A percentile compares a stretch with the other conserved stretches of the same genome.
Conservation (phyloP, 371 early-diverging fungal genomes). For the Funneliformis caledonium region DNA sequence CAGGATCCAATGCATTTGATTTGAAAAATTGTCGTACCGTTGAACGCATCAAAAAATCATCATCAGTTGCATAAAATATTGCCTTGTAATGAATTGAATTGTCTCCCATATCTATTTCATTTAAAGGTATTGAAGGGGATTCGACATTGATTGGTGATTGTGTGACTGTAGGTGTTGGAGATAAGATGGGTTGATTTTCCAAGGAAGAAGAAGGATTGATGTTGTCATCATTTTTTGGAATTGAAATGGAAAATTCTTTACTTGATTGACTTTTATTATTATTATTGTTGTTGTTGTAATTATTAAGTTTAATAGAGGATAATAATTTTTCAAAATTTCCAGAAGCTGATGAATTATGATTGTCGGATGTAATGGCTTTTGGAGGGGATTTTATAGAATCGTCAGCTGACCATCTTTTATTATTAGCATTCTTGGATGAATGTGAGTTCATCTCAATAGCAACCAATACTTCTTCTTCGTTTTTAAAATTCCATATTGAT, state of each 20-base stretch:
- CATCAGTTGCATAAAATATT: slow-evolving; percentile 68
- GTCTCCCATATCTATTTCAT: background rate
- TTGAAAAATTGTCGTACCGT: slow-evolving; percentile 71
- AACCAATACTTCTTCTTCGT: background rate
- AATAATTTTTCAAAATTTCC: background rate
- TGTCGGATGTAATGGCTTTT: background rate
- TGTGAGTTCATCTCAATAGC: background rate
- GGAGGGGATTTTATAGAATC: slow-evolving; percentile 10
- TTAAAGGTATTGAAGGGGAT: background rate
- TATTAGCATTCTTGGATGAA: background rate
- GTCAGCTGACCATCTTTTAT: background rate
- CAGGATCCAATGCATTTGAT: slow-evolving; percentile 67
- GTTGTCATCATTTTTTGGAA: background rate
- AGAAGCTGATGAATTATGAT: slow-evolving; percentile 1
- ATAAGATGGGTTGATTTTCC: background rate
- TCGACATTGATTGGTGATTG: background rate
- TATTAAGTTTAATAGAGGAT: background rate
- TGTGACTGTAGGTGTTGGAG: background rate
- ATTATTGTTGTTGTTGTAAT: background rate
- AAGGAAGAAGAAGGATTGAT: background rate
- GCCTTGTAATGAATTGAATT: background rate
- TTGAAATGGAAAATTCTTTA: background rate
- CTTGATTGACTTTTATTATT: background rate
- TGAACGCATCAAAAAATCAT: slow-evolving; percentile 78
- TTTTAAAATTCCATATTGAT: background rate